These are phyloP conservation scores for Leptodermis oblonga DNA, from an alignment of 257 asterid genomes.

Conservation along the genomic window DNA sequence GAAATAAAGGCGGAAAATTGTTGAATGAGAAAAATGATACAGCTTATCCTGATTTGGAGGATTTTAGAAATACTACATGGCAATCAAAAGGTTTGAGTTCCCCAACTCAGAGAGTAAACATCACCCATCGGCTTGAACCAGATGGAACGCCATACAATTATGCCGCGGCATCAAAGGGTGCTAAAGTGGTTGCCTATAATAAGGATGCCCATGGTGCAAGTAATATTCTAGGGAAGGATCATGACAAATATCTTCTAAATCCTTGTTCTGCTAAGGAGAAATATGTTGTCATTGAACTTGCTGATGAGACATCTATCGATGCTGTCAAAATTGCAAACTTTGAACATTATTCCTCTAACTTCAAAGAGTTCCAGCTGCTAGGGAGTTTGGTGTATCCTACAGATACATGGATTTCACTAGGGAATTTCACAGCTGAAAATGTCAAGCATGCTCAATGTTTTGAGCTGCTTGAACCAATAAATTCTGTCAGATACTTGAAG, in stretches of 20 bases:
- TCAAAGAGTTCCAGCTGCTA: constrained; percentile 69
- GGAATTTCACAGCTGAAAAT: constrained; percentile 75
- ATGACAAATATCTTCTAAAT: constrained; percentile 81
- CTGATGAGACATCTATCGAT: constrained; percentile 83
- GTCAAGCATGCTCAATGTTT: constrained; percentile 81
- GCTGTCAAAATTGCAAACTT: constrained; percentile 84
- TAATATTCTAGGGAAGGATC: constrained; percentile 79
- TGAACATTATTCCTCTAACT: constrained; percentile 86
- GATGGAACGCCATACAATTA: constrained; percentile 87
- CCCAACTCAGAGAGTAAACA: constrained; percentile 50
- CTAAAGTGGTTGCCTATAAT: constrained; percentile 81
- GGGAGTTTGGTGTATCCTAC: constrained; percentile 83
- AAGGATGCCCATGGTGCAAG: constrained; percentile 88
- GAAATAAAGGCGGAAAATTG: constrained; percentile 23
- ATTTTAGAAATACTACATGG: constrained; percentile 57
- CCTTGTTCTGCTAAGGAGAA: constrained; percentile 80
- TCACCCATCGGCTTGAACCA: constrained; percentile 82
- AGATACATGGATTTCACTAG: constrained; percentile 65
- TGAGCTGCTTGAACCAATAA: constrained; percentile 68
- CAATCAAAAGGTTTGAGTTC: constrained; percentile 43
- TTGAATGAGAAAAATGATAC: constrained; percentile 44
- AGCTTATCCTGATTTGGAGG: constrained; percentile 68
- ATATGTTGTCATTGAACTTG: constrained; percentile 70
- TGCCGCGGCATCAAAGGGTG: constrained; percentile 89
- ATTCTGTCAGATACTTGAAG: constrained; percentile 87